phyloP scores from a whole-genome alignment of 2,329 filamentous ascomycete genomes.

The Celoporthe dispersa region DNA sequence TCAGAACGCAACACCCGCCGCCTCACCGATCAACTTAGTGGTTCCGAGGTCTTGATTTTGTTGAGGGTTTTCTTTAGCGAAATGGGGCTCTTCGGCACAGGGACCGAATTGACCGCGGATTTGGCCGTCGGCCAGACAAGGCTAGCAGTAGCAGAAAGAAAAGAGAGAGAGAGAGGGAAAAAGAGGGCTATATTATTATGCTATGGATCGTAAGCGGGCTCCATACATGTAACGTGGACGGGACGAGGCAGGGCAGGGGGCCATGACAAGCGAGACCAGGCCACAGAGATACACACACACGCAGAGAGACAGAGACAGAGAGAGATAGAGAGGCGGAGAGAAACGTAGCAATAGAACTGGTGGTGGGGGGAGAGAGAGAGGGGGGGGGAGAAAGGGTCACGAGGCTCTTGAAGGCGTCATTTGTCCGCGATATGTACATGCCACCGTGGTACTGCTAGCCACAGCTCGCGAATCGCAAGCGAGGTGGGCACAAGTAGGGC shows the following conservation, averaged over 20 bases:
- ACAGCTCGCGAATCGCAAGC: conserved; percentile 10
- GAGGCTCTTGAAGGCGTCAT: conserved; percentile 9
- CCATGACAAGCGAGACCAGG: neutral
- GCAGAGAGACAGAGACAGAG: neutral
- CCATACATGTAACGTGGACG: conserved; percentile 3
- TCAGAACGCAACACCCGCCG: too few relatives aligned
- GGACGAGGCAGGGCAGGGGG: conserved; percentile 2
- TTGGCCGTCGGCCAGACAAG: neutral
- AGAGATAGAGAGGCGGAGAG: neutral
- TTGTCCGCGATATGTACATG: conserved; percentile 6
- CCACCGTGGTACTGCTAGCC: conserved; percentile 7
- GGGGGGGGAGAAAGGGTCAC: neutral
- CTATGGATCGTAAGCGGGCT: neutral
- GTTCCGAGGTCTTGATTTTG: neutral
- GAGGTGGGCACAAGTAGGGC: conserved; percentile 1
- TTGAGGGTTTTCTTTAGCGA: neutral
- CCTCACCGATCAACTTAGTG: neutral
- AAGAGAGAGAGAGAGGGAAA: neutral
- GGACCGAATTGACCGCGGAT: conserved; percentile 10
- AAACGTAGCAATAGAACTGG: neutral
- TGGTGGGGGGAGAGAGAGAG: neutral
- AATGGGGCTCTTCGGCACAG: conserved; percentile 6
- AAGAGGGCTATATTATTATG: neutral
- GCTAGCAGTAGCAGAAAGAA: neutral
- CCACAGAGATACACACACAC: neutral